Conservation (phyloP, 148 eudicot species). For the Rhododendron kiyosumense region DNA sequence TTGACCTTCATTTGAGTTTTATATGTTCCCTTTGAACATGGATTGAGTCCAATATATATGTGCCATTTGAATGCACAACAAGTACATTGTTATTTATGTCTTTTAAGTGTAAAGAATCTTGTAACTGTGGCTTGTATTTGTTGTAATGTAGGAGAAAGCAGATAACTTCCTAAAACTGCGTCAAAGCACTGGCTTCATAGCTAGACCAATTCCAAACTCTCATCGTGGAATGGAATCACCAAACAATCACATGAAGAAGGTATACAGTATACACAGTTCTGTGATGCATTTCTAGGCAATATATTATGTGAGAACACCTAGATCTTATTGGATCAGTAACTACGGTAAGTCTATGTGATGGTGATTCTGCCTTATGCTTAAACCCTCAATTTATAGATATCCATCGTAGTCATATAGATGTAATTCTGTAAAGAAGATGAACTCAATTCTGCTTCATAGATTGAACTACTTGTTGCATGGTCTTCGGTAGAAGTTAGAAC, state of each 20-base stretch:
- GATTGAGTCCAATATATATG: neutral
- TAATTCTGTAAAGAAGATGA: neutral
- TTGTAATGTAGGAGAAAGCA: constrained; percentile 22
- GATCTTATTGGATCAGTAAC: neutral
- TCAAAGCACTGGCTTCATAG: constrained; percentile 11
- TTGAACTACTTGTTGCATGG: neutral
- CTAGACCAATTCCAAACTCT: constrained; percentile 7
- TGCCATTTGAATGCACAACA: neutral
- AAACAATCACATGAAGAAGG: constrained; percentile 22
- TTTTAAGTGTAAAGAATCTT: neutral
- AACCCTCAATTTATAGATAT: neutral
- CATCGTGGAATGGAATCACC: constrained; percentile 8
- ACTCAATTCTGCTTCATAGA: neutral
- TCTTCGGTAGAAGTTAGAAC: neutral
- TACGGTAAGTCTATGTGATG: neutral
- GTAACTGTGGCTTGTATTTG: neutral
- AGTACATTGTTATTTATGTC: too few species aligned
- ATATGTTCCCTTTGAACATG: neutral
- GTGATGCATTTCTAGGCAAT: neutral
- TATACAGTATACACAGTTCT: neutral
- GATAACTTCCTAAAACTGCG: constrained; percentile 11
- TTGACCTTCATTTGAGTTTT: neutral
- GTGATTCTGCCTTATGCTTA: neutral
- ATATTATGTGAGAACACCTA: too few species aligned
- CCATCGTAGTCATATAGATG: neutral